phyloP scores from a whole-genome alignment of 1,284 basidiomycete genomes.

The Flammula alnicola region DNA sequence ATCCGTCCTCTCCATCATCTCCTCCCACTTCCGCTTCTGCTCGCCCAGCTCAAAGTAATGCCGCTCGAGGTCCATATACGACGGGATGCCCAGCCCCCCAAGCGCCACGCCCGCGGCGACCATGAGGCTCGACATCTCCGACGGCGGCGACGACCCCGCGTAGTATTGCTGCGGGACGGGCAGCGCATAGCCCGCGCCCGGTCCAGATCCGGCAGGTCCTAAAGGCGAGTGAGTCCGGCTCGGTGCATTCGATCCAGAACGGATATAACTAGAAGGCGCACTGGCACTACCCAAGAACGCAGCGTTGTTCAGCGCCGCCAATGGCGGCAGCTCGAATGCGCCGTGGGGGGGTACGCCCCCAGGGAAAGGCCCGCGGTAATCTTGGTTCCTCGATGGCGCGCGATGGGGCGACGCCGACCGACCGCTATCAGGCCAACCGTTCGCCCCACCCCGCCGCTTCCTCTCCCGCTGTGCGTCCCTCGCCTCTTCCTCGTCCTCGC shows the following conservation, averaged over 20 bases:
- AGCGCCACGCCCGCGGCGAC: conserved; percentile 39
- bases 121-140: conserved; percentile 33
- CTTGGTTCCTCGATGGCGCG: conserved; percentile 24
- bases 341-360: conserved; percentile 39
- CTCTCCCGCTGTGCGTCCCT: conserved; percentile 29
- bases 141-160: conserved; percentile 20
- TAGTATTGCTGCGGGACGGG: conserved; percentile 20
- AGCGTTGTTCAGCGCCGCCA: conserved; percentile 45
- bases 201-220: conserved; percentile 42
- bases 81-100: conserved; percentile 41
- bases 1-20: conserved; percentile 75
- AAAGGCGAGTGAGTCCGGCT: conserved; percentile 73
- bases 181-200: conserved; percentile 12
- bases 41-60: conserved; percentile 69
- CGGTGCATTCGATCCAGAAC: conserved; percentile 62
- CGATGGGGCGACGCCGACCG: conserved; percentile 35
- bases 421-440: conserved; percentile 31
- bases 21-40: conserved; percentile 64
- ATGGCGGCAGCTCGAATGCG: conserved; percentile 63
- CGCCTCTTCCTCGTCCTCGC: conserved; percentile 44
- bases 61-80: conserved; percentile 68
- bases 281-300: conserved; percentile 33
- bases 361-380: conserved; percentile 26
- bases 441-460: conserved; percentile 17
- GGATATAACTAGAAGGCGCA: conserved; percentile 55